Evolutionary conservation across 306 rosid genomes (phyloP).

Genomic region (Carpinus viminea): DNA sequence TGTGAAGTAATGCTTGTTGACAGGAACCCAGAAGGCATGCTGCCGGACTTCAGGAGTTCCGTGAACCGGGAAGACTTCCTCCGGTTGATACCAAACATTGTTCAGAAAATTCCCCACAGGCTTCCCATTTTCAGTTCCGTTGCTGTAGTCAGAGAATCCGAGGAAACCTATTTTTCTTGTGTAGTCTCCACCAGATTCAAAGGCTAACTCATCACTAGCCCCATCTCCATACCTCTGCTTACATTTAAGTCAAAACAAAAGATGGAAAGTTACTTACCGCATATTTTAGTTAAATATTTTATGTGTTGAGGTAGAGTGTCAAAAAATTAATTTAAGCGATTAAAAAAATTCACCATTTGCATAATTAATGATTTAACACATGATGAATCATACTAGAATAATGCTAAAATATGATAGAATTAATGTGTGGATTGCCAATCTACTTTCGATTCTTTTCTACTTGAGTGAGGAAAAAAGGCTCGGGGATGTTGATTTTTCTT

Average conservation of each 20-base stretch:
- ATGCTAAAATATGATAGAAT: too few relatives aligned
- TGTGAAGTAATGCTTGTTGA: conserved; percentile 41
- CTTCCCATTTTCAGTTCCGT: conserved; percentile 28
- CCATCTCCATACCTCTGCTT: conserved; percentile 64
- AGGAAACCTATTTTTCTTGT: conserved; percentile 51
- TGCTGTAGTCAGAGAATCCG: conserved; percentile 44
- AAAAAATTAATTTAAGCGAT: too few relatives aligned
- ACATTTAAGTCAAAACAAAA: background rate
- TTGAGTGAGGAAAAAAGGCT: too few relatives aligned
- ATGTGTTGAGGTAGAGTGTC: too few relatives aligned
- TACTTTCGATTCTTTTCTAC: too few relatives aligned
- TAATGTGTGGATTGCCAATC: too few relatives aligned
- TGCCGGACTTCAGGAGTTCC: conserved; percentile 65
- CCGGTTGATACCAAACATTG: conserved; percentile 76
- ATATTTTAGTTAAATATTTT: too few relatives aligned
- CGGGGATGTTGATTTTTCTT: too few relatives aligned
- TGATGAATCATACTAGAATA: too few relatives aligned
- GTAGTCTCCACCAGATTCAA: conserved; percentile 61
- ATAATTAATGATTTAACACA: too few relatives aligned
- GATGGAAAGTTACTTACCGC: background rate
- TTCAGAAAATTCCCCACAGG: conserved; percentile 47
- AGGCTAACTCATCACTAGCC: conserved; percentile 42
- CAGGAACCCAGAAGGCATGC: conserved; percentile 66
- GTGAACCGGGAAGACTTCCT: conserved; percentile 58
- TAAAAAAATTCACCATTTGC: too few relatives aligned